A percentile compares a stretch with the other conserved stretches of the same genome.
phyloP scores from a whole-genome alignment of 352 stramenopile species.

The Halophytophthora polymorphica region DNA sequence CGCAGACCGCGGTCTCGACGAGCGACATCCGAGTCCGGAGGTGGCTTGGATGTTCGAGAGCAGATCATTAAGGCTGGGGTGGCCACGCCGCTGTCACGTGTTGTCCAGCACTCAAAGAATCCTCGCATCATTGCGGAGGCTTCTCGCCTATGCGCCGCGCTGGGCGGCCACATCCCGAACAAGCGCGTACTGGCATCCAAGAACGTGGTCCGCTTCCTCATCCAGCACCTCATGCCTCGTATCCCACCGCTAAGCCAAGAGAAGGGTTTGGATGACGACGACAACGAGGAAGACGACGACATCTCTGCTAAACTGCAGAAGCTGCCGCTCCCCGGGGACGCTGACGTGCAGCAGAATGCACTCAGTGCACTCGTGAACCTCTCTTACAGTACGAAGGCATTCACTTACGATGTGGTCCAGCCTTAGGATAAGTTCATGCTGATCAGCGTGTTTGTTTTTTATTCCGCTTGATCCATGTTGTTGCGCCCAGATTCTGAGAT shows the following conservation, averaged over 20 bases:
- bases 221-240: constrained; percentile 34
- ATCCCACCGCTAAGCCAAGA: constrained; percentile 22
- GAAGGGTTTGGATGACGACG: constrained; percentile 10
- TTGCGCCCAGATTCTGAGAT: constrained; percentile 80
- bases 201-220: constrained; percentile 47
- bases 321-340: constrained; percentile 33
- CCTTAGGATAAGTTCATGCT: background rate
- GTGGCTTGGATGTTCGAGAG: constrained; percentile 31
- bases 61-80: constrained; percentile 63
- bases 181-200: constrained; percentile 70
- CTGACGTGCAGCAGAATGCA: constrained; percentile 41
- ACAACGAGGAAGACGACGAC: constrained; percentile 12
- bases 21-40: background rate
- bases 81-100: constrained; percentile 38
- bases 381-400: constrained; percentile 41
- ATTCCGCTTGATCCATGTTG: too few relatives aligned
- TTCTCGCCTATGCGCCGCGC: constrained; percentile 48
- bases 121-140: constrained; percentile 55
- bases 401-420: background rate
- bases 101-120: constrained; percentile 49
- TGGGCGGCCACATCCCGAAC: constrained; percentile 50
- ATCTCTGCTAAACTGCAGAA: constrained; percentile 29
- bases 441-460: background rate
- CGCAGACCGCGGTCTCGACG: constrained; percentile 15
- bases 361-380: constrained; percentile 66